A percentile compares a stretch with the other conserved stretches of the same genome.
These are phyloP conservation scores for Rhizodiscina lignyota DNA, from an alignment of 495 filamentous ascomycete species.

Conservation along the genomic window DNA sequence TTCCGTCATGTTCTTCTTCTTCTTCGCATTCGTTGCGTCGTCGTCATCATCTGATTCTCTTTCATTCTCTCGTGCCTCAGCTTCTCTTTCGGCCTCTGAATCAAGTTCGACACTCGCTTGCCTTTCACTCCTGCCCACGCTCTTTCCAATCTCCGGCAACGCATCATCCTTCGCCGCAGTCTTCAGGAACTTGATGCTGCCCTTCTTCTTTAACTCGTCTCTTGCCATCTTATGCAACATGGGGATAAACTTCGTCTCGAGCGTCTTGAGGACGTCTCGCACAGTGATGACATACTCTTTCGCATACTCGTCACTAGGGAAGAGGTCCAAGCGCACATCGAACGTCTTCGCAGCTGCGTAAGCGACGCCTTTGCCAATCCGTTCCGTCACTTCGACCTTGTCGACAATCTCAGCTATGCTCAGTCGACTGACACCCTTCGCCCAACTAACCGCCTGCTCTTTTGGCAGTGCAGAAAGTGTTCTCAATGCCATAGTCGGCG, in stretches of 20 bases:
- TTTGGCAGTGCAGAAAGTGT: constrained; percentile 55
- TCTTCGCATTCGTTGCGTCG: constrained; percentile 70
- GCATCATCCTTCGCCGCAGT: constrained; percentile 39
- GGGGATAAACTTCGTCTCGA: constrained; percentile 69
- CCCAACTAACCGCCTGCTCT: constrained; percentile 58
- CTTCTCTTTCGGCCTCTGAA: constrained; percentile 25
- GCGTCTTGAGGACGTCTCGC: constrained; percentile 53
- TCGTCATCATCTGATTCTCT: constrained; percentile 67
- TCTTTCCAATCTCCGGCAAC: constrained; percentile 66
- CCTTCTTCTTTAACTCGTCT: constrained; percentile 65
- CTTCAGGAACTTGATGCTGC: constrained; percentile 40
- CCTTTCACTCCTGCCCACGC: constrained; percentile 52
- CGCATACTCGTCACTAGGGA: constrained; percentile 66
- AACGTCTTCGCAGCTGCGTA: constrained; percentile 64
- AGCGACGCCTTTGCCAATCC: constrained; percentile 48
- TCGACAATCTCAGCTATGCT: constrained; percentile 76
- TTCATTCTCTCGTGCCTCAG: constrained; percentile 41
- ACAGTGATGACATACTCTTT: constrained; percentile 69
- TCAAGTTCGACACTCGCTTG: constrained; percentile 25
- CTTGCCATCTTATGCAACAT: constrained; percentile 47
- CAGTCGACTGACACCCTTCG: constrained; percentile 83
- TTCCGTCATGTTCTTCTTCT: constrained; percentile 55
- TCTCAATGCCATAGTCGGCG: constrained; percentile 79
- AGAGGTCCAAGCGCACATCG: constrained; percentile 66
- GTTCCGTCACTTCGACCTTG: constrained; percentile 62